Evolutionary conservation across 805 yeast genomes (phyloP).

Genomic region (Naumovozyma castellii): DNA sequence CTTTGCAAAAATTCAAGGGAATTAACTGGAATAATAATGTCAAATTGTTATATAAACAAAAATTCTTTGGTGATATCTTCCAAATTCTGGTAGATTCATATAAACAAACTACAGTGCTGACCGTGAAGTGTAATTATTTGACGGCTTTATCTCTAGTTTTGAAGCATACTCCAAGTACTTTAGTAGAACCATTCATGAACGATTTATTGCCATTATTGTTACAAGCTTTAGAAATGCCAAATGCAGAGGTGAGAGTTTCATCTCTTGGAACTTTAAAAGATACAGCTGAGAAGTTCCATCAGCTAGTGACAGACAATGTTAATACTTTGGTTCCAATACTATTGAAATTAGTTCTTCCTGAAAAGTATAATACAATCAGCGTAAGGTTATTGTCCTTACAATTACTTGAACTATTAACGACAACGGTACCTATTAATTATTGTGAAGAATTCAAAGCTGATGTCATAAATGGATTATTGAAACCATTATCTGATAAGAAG

Average conservation of each 20-base stretch:
- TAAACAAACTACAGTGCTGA: conserved; percentile 20
- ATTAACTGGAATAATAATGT: conserved; percentile 44
- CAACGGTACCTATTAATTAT: conserved; percentile 32
- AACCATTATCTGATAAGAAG: conserved; percentile 60
- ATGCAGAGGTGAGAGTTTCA: conserved; percentile 45
- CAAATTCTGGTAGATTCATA: conserved; percentile 46
- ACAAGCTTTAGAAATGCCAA: conserved; percentile 46
- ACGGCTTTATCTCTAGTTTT: conserved; percentile 59
- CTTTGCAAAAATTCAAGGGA: conserved; percentile 42
- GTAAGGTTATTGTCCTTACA: conserved; percentile 51
- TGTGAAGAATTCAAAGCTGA: conserved; percentile 43
- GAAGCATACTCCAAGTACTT: conserved; percentile 51
- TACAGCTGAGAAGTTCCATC: conserved; percentile 47
- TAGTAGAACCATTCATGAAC: conserved; percentile 55
- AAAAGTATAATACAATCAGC: conserved; percentile 32
- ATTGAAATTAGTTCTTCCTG: conserved; percentile 26
- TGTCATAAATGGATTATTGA: conserved; percentile 40
- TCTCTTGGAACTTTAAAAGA: conserved; percentile 51
- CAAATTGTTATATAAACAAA: conserved; percentile 70
- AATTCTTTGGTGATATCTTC: conserved; percentile 52
- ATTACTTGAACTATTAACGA: conserved; percentile 44
- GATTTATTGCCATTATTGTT: conserved; percentile 63
- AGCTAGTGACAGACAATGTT: conserved; percentile 44
- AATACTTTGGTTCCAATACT: conserved; percentile 49
- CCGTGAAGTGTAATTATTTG: conserved; percentile 43